phyloP scores from a whole-genome alignment of 352 stramenopile genomes.

The Thalassiosira sp. region DNA sequence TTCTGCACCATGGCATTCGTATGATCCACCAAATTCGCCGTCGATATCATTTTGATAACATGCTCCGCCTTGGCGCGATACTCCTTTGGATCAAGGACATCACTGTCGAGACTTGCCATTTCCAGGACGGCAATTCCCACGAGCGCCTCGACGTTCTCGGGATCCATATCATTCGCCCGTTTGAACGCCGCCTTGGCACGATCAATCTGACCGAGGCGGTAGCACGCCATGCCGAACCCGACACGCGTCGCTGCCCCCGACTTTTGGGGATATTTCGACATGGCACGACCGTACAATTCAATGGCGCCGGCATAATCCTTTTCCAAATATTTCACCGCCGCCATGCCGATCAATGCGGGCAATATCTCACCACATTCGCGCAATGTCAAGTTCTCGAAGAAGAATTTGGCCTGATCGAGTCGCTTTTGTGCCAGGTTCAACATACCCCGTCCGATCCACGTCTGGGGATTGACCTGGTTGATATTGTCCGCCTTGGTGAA shows the following conservation, averaged over 20 bases:
- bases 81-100: slow-evolving; percentile 90
- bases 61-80: slow-evolving; percentile 84
- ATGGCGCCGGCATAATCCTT: slow-evolving; percentile 85
- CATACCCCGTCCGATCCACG: slow-evolving; percentile 79
- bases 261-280: slow-evolving; percentile 89
- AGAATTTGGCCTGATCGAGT: slow-evolving; percentile 77
- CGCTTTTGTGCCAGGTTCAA: slow-evolving; percentile 58
- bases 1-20: slow-evolving; percentile 91
- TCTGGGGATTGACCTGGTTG: slow-evolving; percentile 79
- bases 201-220: slow-evolving; percentile 89
- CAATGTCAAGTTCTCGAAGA: slow-evolving; percentile 78
- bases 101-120: slow-evolving; percentile 82
- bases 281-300: slow-evolving; percentile 92
- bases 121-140: slow-evolving; percentile 93
- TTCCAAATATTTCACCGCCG: slow-evolving; percentile 67
- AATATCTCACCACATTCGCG: slow-evolving; percentile 72
- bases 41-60: slow-evolving; percentile 83
- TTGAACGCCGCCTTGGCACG: slow-evolving; percentile 77
- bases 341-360: slow-evolving; percentile 78
- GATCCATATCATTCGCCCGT: slow-evolving; percentile 72
- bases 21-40: slow-evolving; percentile 82
- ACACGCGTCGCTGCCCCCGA: slow-evolving; percentile 92
- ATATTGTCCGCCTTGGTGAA: slow-evolving; percentile 73
- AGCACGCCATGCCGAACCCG: slow-evolving; percentile 95
- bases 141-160: slow-evolving; percentile 91